Evolutionary conservation across 140 eudicot genomes (phyloP), one percentile per base, ranked within the genome.

Genomic region (Flaveria floridana): DNA sequence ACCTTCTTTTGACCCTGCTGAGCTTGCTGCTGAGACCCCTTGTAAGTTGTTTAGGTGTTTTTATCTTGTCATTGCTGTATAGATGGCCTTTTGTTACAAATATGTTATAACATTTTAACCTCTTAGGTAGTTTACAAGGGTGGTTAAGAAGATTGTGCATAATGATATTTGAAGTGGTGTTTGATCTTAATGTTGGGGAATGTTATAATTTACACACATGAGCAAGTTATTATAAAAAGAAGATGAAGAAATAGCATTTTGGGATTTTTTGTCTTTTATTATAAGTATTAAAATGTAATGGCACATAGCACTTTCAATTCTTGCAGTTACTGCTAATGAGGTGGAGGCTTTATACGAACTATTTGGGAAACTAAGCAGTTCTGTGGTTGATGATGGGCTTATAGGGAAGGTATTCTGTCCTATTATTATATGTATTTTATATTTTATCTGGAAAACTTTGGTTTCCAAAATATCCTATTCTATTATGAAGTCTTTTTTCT

Each of bases 301-400:
- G 68, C 48, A 14, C 15, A 37, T 2, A 52, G 11, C 18, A 41
- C 28, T 0, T 67, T 44, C 48, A 58, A 68, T 19, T 57, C 39
- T 62, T 75, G 78, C 94, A 87, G 96, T 91, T 83, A 86, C 88
- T n/a, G 82, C 80, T 64, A 91, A 89, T 74, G 97, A 88, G 75
- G 87, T 90, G 44, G 97, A 90, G 74, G 97, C 90, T 46, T 74
- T 88, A 56, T 77, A 80, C 59, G 81, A 76, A 69, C 65, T 90
- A 39, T 90, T 71, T 51, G 80, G 68, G 78, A 81, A 79, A 71
- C 63, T 90, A 76, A 90, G 95, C 92, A 86, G 88, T 77, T 86
- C 94, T 68, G 21, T 89, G 71, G 42, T 76, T 63, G 88, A 85
- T 18, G 96, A 89, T 69, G 96, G 91, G 39, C 82, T 82, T 58